Conservation (phyloP, 768 basidiomycete genomes). For the Hygrocybe punicea region DNA sequence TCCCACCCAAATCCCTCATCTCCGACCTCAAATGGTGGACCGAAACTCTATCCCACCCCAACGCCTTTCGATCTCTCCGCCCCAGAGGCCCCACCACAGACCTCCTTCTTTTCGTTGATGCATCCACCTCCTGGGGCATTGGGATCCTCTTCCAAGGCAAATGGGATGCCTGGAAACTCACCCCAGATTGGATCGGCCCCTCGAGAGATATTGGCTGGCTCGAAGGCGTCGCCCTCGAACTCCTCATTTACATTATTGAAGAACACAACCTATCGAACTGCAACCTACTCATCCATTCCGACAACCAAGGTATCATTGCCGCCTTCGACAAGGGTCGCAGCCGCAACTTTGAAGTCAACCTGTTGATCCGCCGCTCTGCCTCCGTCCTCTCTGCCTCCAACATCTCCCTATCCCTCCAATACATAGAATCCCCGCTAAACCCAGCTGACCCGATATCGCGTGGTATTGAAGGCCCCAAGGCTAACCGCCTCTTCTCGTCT, state of each 20-base stretch:
- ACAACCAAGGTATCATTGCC: slow-evolving; percentile 37
- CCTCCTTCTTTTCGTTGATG: slow-evolving; percentile 12
- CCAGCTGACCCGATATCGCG: slow-evolving; percentile 32
- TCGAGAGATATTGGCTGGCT: slow-evolving; percentile 7
- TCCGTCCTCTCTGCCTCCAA: slow-evolving; percentile 11
- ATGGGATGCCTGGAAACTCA: slow-evolving; percentile 26
- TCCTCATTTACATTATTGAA: background rate
- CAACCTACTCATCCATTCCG: slow-evolving; percentile 25
- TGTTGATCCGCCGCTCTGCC: slow-evolving; percentile 21
- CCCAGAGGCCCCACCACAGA: background rate
- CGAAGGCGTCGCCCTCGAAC: slow-evolving; percentile 6
- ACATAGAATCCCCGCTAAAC: slow-evolving; percentile 27
- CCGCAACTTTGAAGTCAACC: slow-evolving; percentile 30
- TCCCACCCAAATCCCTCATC: slow-evolving; percentile 20
- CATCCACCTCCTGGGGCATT: slow-evolving; percentile 10
- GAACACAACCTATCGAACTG: slow-evolving; percentile 1
- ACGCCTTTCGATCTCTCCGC: slow-evolving; percentile 12
- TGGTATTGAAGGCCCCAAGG: slow-evolving; percentile 11
- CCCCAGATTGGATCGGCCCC: slow-evolving; percentile 16
- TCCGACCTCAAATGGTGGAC: slow-evolving; percentile 37
- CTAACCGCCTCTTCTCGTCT: too few species aligned
- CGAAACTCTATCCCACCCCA: background rate
- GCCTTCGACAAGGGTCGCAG: slow-evolving; percentile 31
- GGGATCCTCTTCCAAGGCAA: slow-evolving; percentile 4
- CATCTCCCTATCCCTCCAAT: slow-evolving; percentile 16